phyloP scores from a whole-genome alignment of 768 basidiomycete genomes.

The Boletus bicolor region DNA sequence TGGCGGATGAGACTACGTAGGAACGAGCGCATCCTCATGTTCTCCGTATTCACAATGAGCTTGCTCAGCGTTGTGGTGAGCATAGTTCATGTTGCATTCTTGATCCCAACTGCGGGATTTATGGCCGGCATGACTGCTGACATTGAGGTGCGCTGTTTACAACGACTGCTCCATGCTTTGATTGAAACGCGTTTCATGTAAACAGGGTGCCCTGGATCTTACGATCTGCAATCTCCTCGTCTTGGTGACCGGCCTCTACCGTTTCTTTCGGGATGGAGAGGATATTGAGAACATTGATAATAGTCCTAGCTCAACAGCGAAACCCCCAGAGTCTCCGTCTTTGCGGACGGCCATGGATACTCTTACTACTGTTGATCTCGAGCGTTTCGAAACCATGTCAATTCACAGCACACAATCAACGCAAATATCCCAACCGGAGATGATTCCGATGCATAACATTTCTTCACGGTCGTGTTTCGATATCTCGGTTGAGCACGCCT shows the following conservation, averaged over 20 bases:
- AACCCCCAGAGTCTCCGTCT: background rate
- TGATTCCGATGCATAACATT: background rate
- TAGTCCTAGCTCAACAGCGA: background rate
- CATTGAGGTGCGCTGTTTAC: conserved; percentile 12
- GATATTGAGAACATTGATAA: background rate
- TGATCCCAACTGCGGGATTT: conserved; percentile 8
- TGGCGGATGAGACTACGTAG: conserved; percentile 2
- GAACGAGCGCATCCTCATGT: conserved; percentile 10
- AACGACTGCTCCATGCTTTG: background rate
- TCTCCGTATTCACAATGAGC: conserved; percentile 12
- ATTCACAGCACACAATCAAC: background rate
- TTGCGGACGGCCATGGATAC: background rate
- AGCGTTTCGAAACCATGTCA: background rate
- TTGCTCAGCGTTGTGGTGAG: conserved; percentile 6
- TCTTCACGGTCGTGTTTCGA: background rate
- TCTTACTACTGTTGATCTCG: conserved; percentile 15
- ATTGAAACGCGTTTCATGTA: background rate
- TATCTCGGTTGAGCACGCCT: background rate
- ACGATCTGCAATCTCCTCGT: conserved; percentile 16
- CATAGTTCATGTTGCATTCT: conserved; percentile 13
- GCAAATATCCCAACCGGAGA: background rate
- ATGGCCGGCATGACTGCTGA: conserved; percentile 10
- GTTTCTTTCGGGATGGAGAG: conserved; percentile 3
- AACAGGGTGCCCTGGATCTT: conserved; percentile 16
- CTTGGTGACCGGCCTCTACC: conserved; percentile 14